Conservation (phyloP, 2,329 filamentous ascomycete genomes). For the Venturia pyrina region DNA sequence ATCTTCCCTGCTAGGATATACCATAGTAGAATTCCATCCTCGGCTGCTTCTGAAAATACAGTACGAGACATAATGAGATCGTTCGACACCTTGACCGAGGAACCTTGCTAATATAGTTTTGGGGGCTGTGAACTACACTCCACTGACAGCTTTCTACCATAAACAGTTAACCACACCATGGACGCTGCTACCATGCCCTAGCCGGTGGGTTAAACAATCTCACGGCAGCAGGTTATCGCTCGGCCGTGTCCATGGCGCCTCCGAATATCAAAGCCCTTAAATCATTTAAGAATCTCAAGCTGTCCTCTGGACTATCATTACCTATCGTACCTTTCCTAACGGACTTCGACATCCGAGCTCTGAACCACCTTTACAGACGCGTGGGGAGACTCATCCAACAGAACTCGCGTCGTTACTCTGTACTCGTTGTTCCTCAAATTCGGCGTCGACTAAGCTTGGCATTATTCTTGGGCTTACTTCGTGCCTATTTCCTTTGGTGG, state of each 20-base stretch:
- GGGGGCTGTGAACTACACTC: no score
- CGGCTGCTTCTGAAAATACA: no score
- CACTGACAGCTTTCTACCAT: no score
- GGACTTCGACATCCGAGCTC: not conserved
- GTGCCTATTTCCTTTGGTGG: conserved; percentile 1
- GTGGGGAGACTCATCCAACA: not conserved
- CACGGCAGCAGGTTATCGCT: not conserved
- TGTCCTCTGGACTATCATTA: not conserved
- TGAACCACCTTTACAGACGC: not conserved
- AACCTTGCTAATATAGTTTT: no score
- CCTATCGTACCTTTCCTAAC: not conserved
- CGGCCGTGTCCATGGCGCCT: not conserved
- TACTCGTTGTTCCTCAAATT: not conserved
- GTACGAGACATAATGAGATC: no score
- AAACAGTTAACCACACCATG: not conserved
- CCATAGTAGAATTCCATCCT: no score
- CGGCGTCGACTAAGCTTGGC: not conserved
- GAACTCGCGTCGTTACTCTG: not conserved
- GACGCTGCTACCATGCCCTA: not conserved
- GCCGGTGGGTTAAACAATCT: not conserved
- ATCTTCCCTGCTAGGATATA: not conserved
- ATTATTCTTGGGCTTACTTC: not conserved
- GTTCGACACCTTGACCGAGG: no score
- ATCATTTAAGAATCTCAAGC: not conserved
- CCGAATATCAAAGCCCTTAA: not conserved